A percentile compares a stretch with the other conserved stretches of the same genome.
These are phyloP conservation scores for Citrus trifoliata DNA, from an alignment of 345 rosid species.

Conservation along the genomic window DNA sequence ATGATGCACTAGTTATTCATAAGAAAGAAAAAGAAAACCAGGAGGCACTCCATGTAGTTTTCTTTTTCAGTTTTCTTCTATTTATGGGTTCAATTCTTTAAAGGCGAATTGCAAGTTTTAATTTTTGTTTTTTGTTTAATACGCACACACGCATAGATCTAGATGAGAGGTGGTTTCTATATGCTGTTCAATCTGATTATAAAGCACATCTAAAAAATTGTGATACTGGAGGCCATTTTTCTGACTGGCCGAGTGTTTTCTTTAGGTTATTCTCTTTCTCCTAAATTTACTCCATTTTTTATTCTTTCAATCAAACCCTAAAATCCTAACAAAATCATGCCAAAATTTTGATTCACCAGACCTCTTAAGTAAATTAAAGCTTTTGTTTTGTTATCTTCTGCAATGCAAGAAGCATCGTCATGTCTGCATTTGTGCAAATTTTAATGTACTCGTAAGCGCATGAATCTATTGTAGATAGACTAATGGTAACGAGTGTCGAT, in stretches of 20 bases:
- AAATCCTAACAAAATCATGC: background rate
- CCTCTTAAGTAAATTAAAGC: background rate
- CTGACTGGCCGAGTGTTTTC: constrained; percentile 83
- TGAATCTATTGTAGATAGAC: too few relatives aligned
- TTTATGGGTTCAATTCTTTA: background rate
- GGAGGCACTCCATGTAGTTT: constrained; percentile 73
- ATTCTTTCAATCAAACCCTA: constrained; percentile 3
- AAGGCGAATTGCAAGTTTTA: background rate
- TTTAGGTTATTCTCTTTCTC: constrained; percentile 40
- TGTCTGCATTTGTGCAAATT: too few relatives aligned
- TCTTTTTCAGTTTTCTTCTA: too few relatives aligned
- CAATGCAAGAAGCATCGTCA: too few relatives aligned
- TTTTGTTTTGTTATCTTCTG: background rate
- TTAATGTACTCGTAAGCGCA: too few relatives aligned
- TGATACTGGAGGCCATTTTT: constrained; percentile 58
- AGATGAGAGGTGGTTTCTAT: constrained; percentile 76
- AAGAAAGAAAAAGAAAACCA: constrained; percentile 72
- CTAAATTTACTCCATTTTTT: background rate
- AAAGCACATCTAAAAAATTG: constrained; percentile 39
- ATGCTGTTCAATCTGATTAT: constrained; percentile 84
- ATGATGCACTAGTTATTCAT: constrained; percentile 39
- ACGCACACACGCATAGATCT: constrained; percentile 31
- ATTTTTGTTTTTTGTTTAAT: background rate
- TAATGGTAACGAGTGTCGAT: too few relatives aligned
- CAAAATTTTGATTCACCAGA: background rate